Base-by-base conservation (phyloP, 495 filamentous ascomycete genomes). In the Jackrogersella multiformis region DNA sequence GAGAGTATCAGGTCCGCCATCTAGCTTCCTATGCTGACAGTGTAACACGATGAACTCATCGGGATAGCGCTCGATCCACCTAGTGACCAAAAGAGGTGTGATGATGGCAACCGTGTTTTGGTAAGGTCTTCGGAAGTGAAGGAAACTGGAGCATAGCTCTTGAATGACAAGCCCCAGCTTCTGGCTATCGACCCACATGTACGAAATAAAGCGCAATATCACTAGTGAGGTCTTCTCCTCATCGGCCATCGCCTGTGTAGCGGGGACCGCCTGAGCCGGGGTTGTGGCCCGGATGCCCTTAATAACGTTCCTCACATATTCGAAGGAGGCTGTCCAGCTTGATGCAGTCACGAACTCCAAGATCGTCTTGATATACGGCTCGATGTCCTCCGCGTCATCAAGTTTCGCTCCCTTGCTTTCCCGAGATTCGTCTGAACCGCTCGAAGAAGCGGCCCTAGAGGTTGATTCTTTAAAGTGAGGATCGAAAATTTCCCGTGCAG, bases 61-160 rank as follows among this genome's bases (percentile, higher is more conserved):
- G 9, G 87, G 86, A 62, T 85, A 85, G 8, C 84, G 79, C 62
- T 89, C 86, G 32, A 89, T 79, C 87, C 87, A 89, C 49, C 85
- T 77, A 35, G 81, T 82, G 39, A 89, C 87, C 34, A 87, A 73
- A 58, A 86, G 74, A 1, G 87, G 86, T 3, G 85, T 74, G 36
- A 88, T 77, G 15, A 86, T 74, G 23, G 87, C 87, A 13, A 89
- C 79, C 15, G 84, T 83, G 60, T 86, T 88, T 66, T 89, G 87
- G 53, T 83, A 86, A 2, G 81, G 66, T 71, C 85, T 88, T 54
- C 85, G 84, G 56, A 88, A 83, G 61, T 87, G 85, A 48, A 89
- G 74, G 72, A 88, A 89, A 64, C 81, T 86, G 28, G 85, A 85
- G 66, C 86, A 84, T 15, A 89, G 77, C 72, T 89, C 87, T 57